Evolutionary conservation across 768 basidiomycete genomes (phyloP).

Genomic region (Amanita polypyramis): DNA sequence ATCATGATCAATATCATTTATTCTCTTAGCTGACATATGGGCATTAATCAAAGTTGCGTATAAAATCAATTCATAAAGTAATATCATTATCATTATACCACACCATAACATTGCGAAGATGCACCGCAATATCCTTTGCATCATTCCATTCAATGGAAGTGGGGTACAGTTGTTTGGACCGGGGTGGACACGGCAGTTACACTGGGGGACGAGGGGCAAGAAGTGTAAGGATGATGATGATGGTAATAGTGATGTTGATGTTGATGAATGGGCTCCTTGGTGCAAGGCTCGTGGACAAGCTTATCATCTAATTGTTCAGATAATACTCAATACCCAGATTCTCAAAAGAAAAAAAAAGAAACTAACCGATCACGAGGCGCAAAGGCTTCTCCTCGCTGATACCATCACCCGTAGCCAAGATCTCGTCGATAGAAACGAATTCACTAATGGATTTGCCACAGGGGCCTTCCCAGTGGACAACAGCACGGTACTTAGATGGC

Average conservation of each 20-base stretch:
- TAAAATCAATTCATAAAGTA: not conserved
- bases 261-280: not conserved
- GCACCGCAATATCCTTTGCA: not conserved
- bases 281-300: not conserved
- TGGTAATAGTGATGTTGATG: not conserved
- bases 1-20: not conserved
- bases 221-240: not conserved
- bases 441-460: conserved; percentile 26
- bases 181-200: not conserved
- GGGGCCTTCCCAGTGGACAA: conserved; percentile 30
- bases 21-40: not conserved
- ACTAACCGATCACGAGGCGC: conserved; percentile 26
- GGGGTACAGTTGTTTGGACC: not conserved
- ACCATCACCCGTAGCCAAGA: conserved; percentile 22
- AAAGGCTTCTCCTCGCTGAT: conserved; percentile 24
- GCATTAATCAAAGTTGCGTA: not conserved
- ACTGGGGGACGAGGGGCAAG: not conserved
- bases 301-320: not conserved
- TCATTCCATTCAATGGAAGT: not conserved
- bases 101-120: not conserved
- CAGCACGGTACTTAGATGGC: conserved; percentile 21
- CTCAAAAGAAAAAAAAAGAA: conserved; percentile 12
- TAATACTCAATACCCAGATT: not conserved
- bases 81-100: not conserved
- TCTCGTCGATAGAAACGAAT: conserved; percentile 14